Evolutionary conservation across 192 early-diverging fungal species (phyloP).

Genomic region (Martensiomyces pterosporus): DNA sequence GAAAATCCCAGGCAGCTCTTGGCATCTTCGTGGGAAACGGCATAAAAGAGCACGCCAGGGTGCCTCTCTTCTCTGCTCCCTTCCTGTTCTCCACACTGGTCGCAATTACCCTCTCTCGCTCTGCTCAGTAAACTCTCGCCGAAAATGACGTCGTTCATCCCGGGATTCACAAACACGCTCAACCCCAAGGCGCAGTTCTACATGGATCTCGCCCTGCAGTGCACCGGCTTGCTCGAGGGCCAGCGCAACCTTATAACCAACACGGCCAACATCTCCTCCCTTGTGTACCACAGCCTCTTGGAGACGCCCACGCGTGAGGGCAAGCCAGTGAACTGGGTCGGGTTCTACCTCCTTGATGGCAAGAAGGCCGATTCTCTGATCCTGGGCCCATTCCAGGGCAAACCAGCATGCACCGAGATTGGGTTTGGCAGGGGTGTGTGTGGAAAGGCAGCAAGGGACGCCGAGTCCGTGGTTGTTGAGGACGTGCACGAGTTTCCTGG

Average conservation of each 20-base stretch:
- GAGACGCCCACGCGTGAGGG: conserved; percentile 57
- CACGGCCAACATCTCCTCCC: conserved; percentile 73
- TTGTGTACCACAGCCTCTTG: conserved; percentile 73
- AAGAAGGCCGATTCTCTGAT: conserved; percentile 45
- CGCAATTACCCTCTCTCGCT: too few relatives aligned
- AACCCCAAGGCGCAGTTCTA: conserved; percentile 71
- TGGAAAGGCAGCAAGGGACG: conserved; percentile 68
- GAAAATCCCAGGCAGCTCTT: too few relatives aligned
- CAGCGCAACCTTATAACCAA: conserved; percentile 71
- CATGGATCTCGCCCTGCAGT: conserved; percentile 54
- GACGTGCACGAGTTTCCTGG: conserved; percentile 81
- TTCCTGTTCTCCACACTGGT: too few relatives aligned
- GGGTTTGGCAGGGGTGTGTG: conserved; percentile 83
- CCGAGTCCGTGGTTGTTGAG: conserved; percentile 58
- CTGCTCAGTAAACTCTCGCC: too few relatives aligned
- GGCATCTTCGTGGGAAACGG: too few relatives aligned
- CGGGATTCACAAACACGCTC: conserved; percentile 35
- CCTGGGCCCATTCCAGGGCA: conserved; percentile 91
- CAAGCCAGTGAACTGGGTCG: conserved; percentile 73
- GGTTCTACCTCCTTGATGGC: conserved; percentile 73
- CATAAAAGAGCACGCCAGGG: too few relatives aligned
- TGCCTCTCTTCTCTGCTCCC: too few relatives aligned
- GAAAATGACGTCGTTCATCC: conserved; percentile 25
- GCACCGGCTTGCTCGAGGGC: conserved; percentile 62
- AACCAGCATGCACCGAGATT: conserved; percentile 84